A percentile compares a stretch with the other conserved stretches of the same genome.
phyloP scores from a whole-genome alignment of 306 rosid species.

The Inga leiocalycina region DNA sequence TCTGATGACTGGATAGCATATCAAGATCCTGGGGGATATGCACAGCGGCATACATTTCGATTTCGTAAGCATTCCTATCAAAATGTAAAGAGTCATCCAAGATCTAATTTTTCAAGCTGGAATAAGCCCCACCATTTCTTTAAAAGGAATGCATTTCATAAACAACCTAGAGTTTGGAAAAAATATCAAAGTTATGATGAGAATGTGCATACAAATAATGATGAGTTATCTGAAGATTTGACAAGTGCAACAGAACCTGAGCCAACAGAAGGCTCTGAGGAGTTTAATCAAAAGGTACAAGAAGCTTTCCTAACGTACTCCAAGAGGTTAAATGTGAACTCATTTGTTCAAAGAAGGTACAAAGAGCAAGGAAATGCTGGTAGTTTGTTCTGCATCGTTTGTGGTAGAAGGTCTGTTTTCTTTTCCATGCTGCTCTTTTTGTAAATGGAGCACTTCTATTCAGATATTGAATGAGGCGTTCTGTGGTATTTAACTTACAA shows the following conservation, averaged over 20 bases:
- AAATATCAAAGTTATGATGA: slow-evolving; percentile 58
- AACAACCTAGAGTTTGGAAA: slow-evolving; percentile 71
- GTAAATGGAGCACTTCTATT: slow-evolving; percentile 48
- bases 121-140: slow-evolving; percentile 52
- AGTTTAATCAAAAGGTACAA: slow-evolving; percentile 74
- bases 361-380: slow-evolving; percentile 87
- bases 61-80: slow-evolving; percentile 52
- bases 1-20: slow-evolving; percentile 56
- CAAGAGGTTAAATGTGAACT: slow-evolving; percentile 68
- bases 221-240: slow-evolving; percentile 64
- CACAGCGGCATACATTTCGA: slow-evolving; percentile 43
- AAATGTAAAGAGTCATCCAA: slow-evolving; percentile 55
- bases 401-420: slow-evolving; percentile 95
- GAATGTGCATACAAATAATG: slow-evolving; percentile 48
- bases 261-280: slow-evolving; percentile 76
- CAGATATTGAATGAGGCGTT: slow-evolving; percentile 49
- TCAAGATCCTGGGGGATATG: slow-evolving; percentile 46
- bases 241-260: slow-evolving; percentile 50
- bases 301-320: slow-evolving; percentile 75
- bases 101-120: slow-evolving; percentile 58
- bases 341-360: slow-evolving; percentile 71
- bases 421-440: slow-evolving; percentile 52
- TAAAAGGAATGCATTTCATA: slow-evolving; percentile 55
- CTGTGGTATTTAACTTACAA: slow-evolving; percentile 40
- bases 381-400: slow-evolving; percentile 88